Base-by-base conservation (phyloP, 2,329 filamentous ascomycete species). In the Cyclaneusma minus region DNA sequence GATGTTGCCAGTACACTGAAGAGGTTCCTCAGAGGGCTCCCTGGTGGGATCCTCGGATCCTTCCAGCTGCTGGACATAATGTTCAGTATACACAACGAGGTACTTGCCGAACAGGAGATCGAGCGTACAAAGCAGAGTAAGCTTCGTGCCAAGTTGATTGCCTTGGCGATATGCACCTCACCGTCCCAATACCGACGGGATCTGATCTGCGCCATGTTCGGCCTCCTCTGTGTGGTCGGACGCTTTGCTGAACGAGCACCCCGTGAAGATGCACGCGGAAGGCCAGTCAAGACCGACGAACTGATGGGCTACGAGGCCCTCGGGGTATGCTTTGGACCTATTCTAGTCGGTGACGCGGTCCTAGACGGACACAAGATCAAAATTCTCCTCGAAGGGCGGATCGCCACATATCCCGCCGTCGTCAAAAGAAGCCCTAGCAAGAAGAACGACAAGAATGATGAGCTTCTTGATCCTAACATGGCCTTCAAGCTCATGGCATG, bases 1-100 rank as follows among this genome's bases (percentile, higher is more conserved):
- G 74, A 79, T 47, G 64, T 79, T 16, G 72, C 72, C 3, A 72
- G 69, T 2, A 60, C 67, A 0, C 77, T 80, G 48, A 79, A 79
- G 39, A 62, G 59, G 8, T 54, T 80, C n/a, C 51, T 80, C 1
- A 58, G 62, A 0, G 64, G 65, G 1, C 44, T 80, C 1, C 71
- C 72, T 0, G 72, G 72, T 0, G 74, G 74, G 0, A 69, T 80
- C 21, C 50, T 80, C 1, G 74, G 74, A 4, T 72, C 68, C 1
- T 40, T 75, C 9, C 45, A 56, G 2, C 44, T 77, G 1, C 75
- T 78, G 29, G 68, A 77, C 33, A 62, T 67, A 0, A 43, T 80
- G 8, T 60, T 75, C 7, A 62, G 64, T 7, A 68, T 78, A 10
- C 58, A 71, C 31, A 63, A 56, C 11, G 64, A 70, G 30, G 47